phyloP scores from a whole-genome alignment of 495 filamentous ascomycete genomes.

The Neurospora sp. region DNA sequence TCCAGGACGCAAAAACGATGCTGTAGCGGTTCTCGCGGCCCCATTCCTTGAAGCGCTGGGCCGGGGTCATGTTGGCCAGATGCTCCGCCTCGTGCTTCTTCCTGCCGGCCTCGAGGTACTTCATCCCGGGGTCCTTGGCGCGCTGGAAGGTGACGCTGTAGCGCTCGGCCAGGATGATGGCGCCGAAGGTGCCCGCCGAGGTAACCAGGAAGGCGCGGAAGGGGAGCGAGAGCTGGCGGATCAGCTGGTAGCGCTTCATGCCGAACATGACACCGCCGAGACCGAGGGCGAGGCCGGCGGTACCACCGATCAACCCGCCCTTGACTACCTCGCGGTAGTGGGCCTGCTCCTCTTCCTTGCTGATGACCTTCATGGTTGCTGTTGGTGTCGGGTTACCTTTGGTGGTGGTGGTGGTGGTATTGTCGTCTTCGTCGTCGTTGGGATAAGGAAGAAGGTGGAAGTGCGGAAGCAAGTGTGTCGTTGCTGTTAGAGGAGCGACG shows the following conservation, averaged over 20 bases:
- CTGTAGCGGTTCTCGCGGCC: slow-evolving; percentile 76
- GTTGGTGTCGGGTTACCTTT: slow-evolving; percentile 3
- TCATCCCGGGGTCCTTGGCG: slow-evolving; percentile 51
- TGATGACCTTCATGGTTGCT: slow-evolving; percentile 80
- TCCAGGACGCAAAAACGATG: slow-evolving; percentile 79
- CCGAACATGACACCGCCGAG: slow-evolving; percentile 52
- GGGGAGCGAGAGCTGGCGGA: slow-evolving; percentile 72
- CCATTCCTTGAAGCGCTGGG: slow-evolving; percentile 43
- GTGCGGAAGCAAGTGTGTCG: not conserved
- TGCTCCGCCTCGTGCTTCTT: slow-evolving; percentile 32
- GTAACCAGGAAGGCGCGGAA: slow-evolving; percentile 87
- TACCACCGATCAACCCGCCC: slow-evolving; percentile 64
- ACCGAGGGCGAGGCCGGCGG: slow-evolving; percentile 55
- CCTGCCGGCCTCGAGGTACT: slow-evolving; percentile 54
- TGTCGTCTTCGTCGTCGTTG: not conserved
- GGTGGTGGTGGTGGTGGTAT: not conserved
- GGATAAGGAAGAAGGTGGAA: not conserved
- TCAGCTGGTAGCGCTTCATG: slow-evolving; percentile 53
- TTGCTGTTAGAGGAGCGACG: not conserved
- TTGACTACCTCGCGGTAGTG: slow-evolving; percentile 58
- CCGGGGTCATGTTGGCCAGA: slow-evolving; percentile 24
- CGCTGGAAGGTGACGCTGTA: slow-evolving; percentile 64
- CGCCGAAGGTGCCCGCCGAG: slow-evolving; percentile 69
- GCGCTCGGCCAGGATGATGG: slow-evolving; percentile 79
- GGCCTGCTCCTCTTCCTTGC: slow-evolving; percentile 76